phyloP scores from a whole-genome alignment of 805 yeast species.

The Saccharomycopsis javanensis region DNA sequence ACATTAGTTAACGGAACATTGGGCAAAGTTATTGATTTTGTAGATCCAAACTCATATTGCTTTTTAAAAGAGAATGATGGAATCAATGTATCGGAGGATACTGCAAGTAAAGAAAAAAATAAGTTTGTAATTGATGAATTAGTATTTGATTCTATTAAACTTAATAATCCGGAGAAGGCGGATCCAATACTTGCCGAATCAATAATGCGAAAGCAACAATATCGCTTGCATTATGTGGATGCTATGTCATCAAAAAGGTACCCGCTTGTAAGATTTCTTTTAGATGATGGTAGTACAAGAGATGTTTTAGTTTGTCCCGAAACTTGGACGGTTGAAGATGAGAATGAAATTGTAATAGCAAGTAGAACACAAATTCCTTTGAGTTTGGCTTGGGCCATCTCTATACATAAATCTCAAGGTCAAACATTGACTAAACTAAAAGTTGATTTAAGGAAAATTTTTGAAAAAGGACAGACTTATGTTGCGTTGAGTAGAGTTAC shows the following conservation, averaged over 20 bases:
- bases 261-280: constrained; percentile 72
- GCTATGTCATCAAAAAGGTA: constrained; percentile 39
- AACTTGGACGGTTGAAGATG: constrained; percentile 72
- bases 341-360: constrained; percentile 50
- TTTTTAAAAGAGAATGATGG: constrained; percentile 26
- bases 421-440: constrained; percentile 69
- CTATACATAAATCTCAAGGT: constrained; percentile 95
- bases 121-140: constrained; percentile 33
- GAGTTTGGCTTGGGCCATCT: constrained; percentile 91
- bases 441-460: constrained; percentile 66
- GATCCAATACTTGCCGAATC: constrained; percentile 23
- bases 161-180: constrained; percentile 21
- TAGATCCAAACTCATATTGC: constrained; percentile 41
- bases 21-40: constrained; percentile 56
- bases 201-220: constrained; percentile 37
- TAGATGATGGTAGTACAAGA: constrained; percentile 55
- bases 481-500: constrained; percentile 92
- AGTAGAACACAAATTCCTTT: constrained; percentile 75
- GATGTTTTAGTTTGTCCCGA: constrained; percentile 69
- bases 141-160: constrained; percentile 39
- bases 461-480: constrained; percentile 92
- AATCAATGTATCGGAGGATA: constrained; percentile 20
- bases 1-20: constrained; percentile 68
- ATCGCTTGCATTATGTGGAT: constrained; percentile 34
- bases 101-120: constrained; percentile 11